A percentile compares a stretch with the other conserved stretches of the same genome.
Evolutionary conservation across 2,329 filamentous ascomycete genomes (phyloP).

Genomic region (Pestalotiopsis sp.): DNA sequence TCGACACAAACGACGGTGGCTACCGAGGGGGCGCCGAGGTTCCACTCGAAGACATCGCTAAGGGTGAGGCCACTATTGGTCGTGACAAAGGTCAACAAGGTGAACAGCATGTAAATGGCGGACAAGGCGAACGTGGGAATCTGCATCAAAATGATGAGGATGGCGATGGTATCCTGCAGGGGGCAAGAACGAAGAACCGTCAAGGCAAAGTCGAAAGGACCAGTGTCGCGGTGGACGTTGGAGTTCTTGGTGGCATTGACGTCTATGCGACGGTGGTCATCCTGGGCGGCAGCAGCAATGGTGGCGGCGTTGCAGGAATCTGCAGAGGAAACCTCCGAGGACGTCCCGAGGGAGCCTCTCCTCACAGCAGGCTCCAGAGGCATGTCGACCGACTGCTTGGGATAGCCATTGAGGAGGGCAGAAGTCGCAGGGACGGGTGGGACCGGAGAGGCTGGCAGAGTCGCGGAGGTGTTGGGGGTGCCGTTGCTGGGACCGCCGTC

Average conservation of each 20-base stretch:
- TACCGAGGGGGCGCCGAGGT: constrained; percentile 82
- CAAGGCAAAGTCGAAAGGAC: constrained; percentile 75
- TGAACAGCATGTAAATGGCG: constrained; percentile 89
- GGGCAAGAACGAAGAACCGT: constrained; percentile 90
- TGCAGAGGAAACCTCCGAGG: constrained; percentile 58
- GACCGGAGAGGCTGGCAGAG: constrained; percentile 27
- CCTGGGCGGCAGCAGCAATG: constrained; percentile 42
- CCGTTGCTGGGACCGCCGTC: constrained; percentile 33
- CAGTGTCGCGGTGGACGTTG: constrained; percentile 70
- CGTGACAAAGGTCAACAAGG: constrained; percentile 87
- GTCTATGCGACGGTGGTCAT: constrained; percentile 67
- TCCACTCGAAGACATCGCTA: constrained; percentile 88
- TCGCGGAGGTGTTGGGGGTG: constrained; percentile 16
- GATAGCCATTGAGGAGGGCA: constrained; percentile 38
- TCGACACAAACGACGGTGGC: constrained; percentile 86
- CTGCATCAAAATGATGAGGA: constrained; percentile 93
- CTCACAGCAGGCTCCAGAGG: constrained; percentile 39
- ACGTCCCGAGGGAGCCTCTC: constrained; percentile 52
- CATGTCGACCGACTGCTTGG: constrained; percentile 41
- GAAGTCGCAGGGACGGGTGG: constrained; percentile 36
- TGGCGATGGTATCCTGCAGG: constrained; percentile 92
- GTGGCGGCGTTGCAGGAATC: constrained; percentile 45
- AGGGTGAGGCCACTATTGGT: constrained; percentile 80
- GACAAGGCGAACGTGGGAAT: constrained; percentile 87
- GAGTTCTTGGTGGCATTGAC: constrained; percentile 70